A percentile compares a stretch with the other conserved stretches of the same genome.
These are phyloP conservation scores for Cystobasidium sp. DNA, from an alignment of 1,284 basidiomycete genomes.

Conservation along the genomic window DNA sequence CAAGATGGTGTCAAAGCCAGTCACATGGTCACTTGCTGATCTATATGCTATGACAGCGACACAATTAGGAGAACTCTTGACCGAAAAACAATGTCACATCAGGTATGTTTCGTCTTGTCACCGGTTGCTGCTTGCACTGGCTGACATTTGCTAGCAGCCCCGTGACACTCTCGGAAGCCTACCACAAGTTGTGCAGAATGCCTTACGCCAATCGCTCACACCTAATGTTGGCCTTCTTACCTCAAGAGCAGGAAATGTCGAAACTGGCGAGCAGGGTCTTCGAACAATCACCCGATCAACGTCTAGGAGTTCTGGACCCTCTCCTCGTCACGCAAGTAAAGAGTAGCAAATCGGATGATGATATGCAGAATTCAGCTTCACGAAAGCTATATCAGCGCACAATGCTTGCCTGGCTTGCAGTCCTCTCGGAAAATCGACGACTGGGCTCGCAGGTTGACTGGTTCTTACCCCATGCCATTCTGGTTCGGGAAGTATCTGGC, in stretches of 20 bases:
- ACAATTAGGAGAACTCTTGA: conserved; percentile 4
- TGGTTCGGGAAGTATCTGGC: conserved; percentile 57
- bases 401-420: conserved; percentile 65
- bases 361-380: background rate
- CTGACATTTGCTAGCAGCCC: background rate
- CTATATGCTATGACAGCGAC: conserved; percentile 3
- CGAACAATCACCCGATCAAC: background rate
- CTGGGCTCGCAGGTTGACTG: conserved; percentile 66
- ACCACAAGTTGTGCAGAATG: conserved; percentile 1
- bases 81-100: conserved; percentile 14
- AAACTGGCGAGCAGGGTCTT: background rate
- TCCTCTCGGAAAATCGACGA: conserved; percentile 68
- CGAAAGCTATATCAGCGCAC: conserved; percentile 65
- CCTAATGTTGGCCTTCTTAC: background rate
- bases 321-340: background rate
- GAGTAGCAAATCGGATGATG: background rate
- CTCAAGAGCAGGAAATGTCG: background rate
- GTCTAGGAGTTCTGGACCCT: background rate
- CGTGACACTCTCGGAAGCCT: background rate
- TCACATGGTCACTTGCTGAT: background rate
- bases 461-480: conserved; percentile 60
- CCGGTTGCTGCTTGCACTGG: background rate
- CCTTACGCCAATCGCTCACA: background rate
- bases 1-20: background rate
- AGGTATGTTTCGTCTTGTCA: background rate